A percentile compares a stretch with the other conserved stretches of the same genome.
Evolutionary conservation across 768 basidiomycete species (phyloP).

Genomic region (Phlegmacium glaucopus): DNA sequence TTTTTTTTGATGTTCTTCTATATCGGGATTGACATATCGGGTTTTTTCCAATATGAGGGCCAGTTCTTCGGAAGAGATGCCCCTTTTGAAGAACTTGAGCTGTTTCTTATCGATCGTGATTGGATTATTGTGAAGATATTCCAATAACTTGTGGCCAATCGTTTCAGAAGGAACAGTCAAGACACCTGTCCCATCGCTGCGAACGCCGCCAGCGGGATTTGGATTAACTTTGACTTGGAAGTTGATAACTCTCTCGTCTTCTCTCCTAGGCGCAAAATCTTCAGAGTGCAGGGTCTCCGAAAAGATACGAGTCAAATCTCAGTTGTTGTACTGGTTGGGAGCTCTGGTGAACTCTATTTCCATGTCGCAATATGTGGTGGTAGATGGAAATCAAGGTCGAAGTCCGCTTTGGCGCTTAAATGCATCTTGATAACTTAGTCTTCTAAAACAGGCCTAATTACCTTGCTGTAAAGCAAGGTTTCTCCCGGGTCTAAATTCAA

Average conservation of each 20-base stretch:
- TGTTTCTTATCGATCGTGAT: conserved; percentile 39
- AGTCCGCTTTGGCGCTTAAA: too few species aligned
- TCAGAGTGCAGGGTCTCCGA: conserved; percentile 55
- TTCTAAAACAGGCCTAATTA: too few species aligned
- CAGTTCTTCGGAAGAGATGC: conserved; percentile 10
- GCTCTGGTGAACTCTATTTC: conserved; percentile 34
- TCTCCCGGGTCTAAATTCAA: too few species aligned
- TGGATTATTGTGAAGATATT: conserved; percentile 37
- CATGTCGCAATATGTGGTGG: too few species aligned
- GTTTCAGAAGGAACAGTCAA: conserved; percentile 35
- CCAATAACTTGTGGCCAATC: conserved; percentile 45
- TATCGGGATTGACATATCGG: conserved; percentile 50
- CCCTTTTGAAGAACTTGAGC: conserved; percentile 31
- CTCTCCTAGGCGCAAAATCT: conserved; percentile 38
- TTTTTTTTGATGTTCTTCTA: conserved; percentile 43
- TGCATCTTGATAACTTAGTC: too few species aligned
- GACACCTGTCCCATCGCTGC: conserved; percentile 52
- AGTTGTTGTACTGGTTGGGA: conserved; percentile 43
- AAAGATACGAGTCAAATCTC: conserved; percentile 55
- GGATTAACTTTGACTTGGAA: conserved; percentile 56
- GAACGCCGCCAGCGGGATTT: conserved; percentile 43
- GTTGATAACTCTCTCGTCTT: conserved; percentile 50
- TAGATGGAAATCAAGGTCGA: too few species aligned
- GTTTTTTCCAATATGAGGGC: conserved; percentile 46
- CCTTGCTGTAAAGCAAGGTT: too few species aligned